Evolutionary conservation across 2,329 filamentous ascomycete genomes (phyloP), one percentile per base, ranked within the genome.

Genomic region (Alternaria panax): DNA sequence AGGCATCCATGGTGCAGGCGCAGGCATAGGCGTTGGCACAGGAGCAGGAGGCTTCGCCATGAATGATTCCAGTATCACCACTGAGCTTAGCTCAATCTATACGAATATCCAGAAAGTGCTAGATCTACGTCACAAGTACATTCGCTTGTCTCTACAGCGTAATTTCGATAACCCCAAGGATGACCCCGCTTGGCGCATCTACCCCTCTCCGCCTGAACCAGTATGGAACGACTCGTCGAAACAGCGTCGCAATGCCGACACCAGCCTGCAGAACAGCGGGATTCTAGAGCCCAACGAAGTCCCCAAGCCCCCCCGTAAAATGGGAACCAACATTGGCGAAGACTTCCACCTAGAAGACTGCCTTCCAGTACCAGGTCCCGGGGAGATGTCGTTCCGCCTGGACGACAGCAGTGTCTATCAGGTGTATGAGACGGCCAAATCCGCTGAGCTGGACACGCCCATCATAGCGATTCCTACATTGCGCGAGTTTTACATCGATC

Each of bases 401-500:
- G 95, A 98, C 75, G 86, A 88, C 3, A 91, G 87, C 67, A 92
- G 95, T 60, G 92, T 99, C 5, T 99, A 92, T 75, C 95, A 99
- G 75, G 92, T 99, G 1, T 97, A 92, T 73, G 89, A 94, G 68
- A 90, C 86, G 46, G 80, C 86, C 5, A 83, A 86, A 57, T 86
- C 88, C 2, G 82, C 84, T 34, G 84, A 89, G 52, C 82, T 86
- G 18, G 85, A 88, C 62, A 84, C 85, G 18, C 93, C 94, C 0
- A 87, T 93, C 16, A 86, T 97, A 50, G 84, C 88, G 45, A 91
- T 98, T n/a, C 95, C 95, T 1, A 96, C 92, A 5, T 87, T 98
- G 71, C 88, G 93, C 71, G 94, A 99, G 72, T 99, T 93, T 73
- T 99, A 98, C 78, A 91, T 97, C 83, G 94, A 97, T 74, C 82